Percentiles rank a stretch among this genome's conserved stretches.
phyloP scores from a whole-genome alignment of 176 grass and related monocot species.

The Zizania latifolia region DNA sequence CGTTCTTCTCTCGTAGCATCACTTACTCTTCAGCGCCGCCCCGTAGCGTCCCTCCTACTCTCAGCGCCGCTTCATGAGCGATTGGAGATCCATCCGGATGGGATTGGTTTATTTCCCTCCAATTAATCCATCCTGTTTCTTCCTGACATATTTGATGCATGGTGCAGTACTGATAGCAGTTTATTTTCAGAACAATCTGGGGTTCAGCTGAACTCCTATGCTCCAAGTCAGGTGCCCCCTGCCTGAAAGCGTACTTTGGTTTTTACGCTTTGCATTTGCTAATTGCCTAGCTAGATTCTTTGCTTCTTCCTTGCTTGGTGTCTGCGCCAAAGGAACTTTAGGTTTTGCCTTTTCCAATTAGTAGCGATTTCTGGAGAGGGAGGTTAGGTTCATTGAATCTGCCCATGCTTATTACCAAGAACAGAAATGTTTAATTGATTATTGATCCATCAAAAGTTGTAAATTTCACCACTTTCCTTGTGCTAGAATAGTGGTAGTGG shows the following conservation, averaged over 20 bases:
- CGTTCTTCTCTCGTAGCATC: neutral
- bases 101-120: neutral
- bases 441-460: neutral
- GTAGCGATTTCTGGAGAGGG: neutral
- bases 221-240: neutral
- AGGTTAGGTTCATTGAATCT: constrained; percentile 4
- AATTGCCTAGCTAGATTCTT: neutral
- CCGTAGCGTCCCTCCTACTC: neutral
- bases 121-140: neutral
- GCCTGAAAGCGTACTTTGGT: neutral
- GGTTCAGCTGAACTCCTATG: neutral
- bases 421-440: neutral
- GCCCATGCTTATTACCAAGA: neutral
- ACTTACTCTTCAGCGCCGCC: too few species aligned
- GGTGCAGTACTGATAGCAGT: neutral
- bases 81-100: neutral
- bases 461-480: neutral
- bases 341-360: neutral
- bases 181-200: neutral
- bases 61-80: neutral
- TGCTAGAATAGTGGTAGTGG: constrained; percentile 6
- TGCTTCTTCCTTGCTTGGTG: neutral
- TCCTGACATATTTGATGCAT: neutral
- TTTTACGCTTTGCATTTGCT: neutral
- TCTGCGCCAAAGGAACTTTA: neutral